phyloP scores from a whole-genome alignment of 371 early-diverging fungal species.

The Rhizopus sp. region DNA sequence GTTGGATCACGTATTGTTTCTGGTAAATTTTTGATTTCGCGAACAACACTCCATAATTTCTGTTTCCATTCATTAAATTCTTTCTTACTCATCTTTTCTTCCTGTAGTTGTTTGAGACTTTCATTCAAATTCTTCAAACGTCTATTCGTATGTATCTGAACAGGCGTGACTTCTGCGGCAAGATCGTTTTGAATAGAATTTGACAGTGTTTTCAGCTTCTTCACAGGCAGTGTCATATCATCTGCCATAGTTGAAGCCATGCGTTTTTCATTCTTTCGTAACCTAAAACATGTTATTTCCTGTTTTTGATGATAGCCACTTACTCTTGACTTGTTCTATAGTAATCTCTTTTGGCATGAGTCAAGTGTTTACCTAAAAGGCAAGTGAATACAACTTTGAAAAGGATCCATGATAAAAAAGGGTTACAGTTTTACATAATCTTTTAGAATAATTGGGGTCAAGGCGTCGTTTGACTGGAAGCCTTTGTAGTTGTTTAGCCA shows the following conservation, averaged over 20 bases:
- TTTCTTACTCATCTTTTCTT: background rate
- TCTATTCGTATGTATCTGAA: background rate
- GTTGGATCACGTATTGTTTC: background rate
- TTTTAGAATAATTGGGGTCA: background rate
- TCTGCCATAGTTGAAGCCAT: background rate
- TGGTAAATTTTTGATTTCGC: background rate
- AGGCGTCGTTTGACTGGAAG: background rate
- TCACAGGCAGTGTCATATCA: background rate
- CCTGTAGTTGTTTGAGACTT: background rate
- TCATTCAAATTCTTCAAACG: background rate
- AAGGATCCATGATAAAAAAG: background rate
- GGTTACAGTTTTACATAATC: background rate
- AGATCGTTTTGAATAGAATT: background rate
- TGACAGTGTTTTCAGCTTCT: background rate
- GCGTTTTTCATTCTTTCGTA: background rate
- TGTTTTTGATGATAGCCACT: background rate
- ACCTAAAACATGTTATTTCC: background rate
- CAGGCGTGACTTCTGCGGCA: background rate
- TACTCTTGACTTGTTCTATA: slow-evolving; percentile 1
- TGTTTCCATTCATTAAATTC: background rate
- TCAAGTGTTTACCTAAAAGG: background rate
- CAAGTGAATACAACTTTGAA: background rate
- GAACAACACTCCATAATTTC: background rate
- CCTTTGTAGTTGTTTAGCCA: background rate
- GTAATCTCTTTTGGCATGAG: background rate